Evolutionary conservation across 164 flowering plant species (phyloP).

Genomic region (Brasenia schreberi): DNA sequence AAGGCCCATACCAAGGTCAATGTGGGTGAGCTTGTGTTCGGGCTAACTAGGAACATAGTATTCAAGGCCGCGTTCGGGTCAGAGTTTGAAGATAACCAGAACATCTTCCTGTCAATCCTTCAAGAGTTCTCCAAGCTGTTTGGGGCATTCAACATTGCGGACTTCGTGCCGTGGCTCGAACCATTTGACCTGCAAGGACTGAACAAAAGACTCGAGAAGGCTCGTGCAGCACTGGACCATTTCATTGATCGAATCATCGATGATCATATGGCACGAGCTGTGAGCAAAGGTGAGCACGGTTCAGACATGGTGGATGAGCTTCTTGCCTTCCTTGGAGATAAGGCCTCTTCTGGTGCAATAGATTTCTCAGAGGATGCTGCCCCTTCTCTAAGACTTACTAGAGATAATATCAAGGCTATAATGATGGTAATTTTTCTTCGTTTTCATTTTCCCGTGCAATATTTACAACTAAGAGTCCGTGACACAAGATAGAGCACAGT

Average conservation of each 20-base stretch:
- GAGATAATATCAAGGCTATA: conserved; percentile 74
- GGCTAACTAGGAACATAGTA: conserved; percentile 37
- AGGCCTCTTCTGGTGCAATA: conserved; percentile 6
- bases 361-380: conserved; percentile 4
- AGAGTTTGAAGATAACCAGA: conserved; percentile 34
- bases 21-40: conserved; percentile 52
- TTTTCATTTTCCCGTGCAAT: too few relatives aligned
- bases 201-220: conserved; percentile 25
- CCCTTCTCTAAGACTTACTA: conserved; percentile 26
- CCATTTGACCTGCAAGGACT: conserved; percentile 59
- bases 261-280: conserved; percentile 25
- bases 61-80: conserved; percentile 75
- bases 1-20: conserved; percentile 19
- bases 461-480: too few relatives aligned
- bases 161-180: conserved; percentile 47
- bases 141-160: conserved; percentile 66
- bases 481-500: too few relatives aligned
- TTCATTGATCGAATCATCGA: conserved; percentile 64
- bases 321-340: conserved; percentile 42
- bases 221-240: conserved; percentile 38
- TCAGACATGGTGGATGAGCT: conserved; percentile 74
- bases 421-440: conserved; percentile 45
- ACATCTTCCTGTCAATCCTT: conserved; percentile 43
- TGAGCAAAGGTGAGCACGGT: conserved; percentile 8
- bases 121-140: conserved; percentile 77